These are phyloP conservation scores for Raffaelea albimanens DNA, from an alignment of 2,329 filamentous ascomycete genomes.

Conservation along the genomic window DNA sequence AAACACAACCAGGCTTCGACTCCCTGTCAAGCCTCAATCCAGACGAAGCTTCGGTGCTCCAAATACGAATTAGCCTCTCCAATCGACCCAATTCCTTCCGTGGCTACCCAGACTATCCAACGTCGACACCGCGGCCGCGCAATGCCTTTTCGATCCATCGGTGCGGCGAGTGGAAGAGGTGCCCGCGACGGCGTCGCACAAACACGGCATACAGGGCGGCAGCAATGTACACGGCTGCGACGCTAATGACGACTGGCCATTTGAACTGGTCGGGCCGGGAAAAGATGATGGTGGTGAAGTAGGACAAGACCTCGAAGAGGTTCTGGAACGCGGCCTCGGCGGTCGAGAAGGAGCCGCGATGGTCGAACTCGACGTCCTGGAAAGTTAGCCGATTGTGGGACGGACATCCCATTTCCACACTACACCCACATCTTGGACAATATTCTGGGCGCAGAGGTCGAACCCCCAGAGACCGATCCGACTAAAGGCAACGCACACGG, in stretches of 20 bases:
- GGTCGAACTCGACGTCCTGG: conserved; percentile 42
- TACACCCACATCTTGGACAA: conserved; percentile 49
- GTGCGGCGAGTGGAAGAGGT: conserved; percentile 41
- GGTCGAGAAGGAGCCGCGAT: conserved; percentile 59
- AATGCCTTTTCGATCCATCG: conserved; percentile 11
- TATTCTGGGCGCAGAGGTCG: conserved; percentile 49
- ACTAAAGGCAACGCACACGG: conserved; percentile 42
- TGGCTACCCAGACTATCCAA: too few species aligned
- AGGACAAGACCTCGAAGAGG: conserved; percentile 59
- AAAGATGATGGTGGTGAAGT: conserved; percentile 55
- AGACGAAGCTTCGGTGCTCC: too few species aligned
- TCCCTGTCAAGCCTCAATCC: too few species aligned
- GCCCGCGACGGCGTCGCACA: conserved; percentile 47
- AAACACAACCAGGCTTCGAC: too few species aligned
- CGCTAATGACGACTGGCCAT: conserved; percentile 52
- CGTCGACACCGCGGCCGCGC: too few species aligned
- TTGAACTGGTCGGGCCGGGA: conserved; percentile 53
- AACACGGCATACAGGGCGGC: conserved; percentile 45
- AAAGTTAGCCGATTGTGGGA: not conserved
- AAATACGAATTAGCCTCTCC: too few species aligned
- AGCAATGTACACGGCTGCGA: conserved; percentile 38
- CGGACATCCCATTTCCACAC: too few species aligned
- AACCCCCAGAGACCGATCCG: conserved; percentile 53
- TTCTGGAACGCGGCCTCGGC: conserved; percentile 62
- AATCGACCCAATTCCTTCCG: too few species aligned